phyloP scores from a whole-genome alignment of 805 yeast species.

The Clavispora asparagi region DNA sequence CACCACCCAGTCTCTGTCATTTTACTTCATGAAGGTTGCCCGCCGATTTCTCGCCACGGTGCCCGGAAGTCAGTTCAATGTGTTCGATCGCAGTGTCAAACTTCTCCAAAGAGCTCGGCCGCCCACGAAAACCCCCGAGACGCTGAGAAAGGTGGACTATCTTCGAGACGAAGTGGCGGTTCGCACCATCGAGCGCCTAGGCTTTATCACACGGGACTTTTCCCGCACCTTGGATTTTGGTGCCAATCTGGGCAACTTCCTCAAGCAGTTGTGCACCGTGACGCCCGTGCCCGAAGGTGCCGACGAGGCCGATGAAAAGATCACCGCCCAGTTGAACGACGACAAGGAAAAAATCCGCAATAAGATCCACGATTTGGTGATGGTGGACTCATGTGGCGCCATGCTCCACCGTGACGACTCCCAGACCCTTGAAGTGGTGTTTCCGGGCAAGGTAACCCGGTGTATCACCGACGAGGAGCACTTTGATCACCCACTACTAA shows the following conservation, averaged over 20 bases:
- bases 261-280: slow-evolving; percentile 32
- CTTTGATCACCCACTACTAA: slow-evolving; percentile 39
- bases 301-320: slow-evolving; percentile 32
- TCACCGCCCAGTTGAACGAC: slow-evolving; percentile 38
- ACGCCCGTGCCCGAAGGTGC: slow-evolving; percentile 17
- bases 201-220: slow-evolving; percentile 65
- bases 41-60: not conserved
- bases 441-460: slow-evolving; percentile 44
- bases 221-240: slow-evolving; percentile 66
- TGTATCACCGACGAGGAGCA: slow-evolving; percentile 65
- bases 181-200: slow-evolving; percentile 68
- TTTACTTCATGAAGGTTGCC: not conserved
- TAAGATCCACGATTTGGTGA: slow-evolving; percentile 49
- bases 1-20: too few species aligned
- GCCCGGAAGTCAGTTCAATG: slow-evolving; percentile 26
- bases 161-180: slow-evolving; percentile 68
- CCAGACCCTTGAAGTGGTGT: slow-evolving; percentile 33
- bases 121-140: slow-evolving; percentile 37
- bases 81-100: slow-evolving; percentile 61
- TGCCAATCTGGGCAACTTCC: slow-evolving; percentile 62
- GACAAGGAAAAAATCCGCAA: slow-evolving; percentile 50
- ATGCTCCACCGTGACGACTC: slow-evolving; percentile 50
- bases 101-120: slow-evolving; percentile 54
- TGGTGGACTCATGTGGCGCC: slow-evolving; percentile 60
- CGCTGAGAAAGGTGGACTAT: slow-evolving; percentile 59